Evolutionary conservation across 1,284 basidiomycete species (phyloP).

Genomic region (Cutaneotrichosporon sp.): DNA sequence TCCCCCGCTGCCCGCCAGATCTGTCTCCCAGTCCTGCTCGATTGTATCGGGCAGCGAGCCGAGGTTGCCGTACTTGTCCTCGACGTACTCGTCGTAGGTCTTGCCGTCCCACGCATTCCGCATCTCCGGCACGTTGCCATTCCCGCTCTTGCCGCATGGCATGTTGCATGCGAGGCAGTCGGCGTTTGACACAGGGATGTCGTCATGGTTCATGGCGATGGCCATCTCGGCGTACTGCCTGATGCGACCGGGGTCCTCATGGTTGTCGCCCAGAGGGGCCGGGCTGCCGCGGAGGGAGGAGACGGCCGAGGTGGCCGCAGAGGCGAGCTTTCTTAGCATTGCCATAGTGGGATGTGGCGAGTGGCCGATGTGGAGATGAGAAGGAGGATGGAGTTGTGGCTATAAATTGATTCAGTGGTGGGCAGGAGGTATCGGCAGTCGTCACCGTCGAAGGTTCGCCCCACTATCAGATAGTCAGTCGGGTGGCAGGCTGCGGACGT

Average conservation of each 20-base stretch:
- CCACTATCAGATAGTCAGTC: too few species aligned
- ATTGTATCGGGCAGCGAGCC: conserved; percentile 66
- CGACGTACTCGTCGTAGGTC: conserved; percentile 31
- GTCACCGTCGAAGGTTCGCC: too few species aligned
- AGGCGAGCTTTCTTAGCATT: conserved; percentile 39
- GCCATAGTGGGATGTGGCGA: neutral
- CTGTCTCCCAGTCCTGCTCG: conserved; percentile 67
- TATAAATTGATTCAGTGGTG: too few species aligned
- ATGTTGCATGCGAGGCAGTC: conserved; percentile 70
- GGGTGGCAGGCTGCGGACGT: too few species aligned
- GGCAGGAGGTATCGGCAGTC: too few species aligned
- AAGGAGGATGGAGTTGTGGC: neutral
- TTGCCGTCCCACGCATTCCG: conserved; percentile 33
- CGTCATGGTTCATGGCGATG: conserved; percentile 49
- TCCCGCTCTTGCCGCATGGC: conserved; percentile 56
- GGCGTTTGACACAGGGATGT: conserved; percentile 63
- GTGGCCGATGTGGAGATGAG: neutral
- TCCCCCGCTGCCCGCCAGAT: conserved; percentile 75
- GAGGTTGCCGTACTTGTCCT: conserved; percentile 55
- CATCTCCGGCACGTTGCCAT: conserved; percentile 31
- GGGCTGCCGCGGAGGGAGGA: neutral
- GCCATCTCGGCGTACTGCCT: conserved; percentile 38
- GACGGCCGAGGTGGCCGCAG: conserved; percentile 27
- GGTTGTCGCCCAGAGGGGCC: conserved; percentile 4
- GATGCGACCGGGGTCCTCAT: conserved; percentile 27